These are phyloP conservation scores for Pseudogymnoascus sp. DNA, from an alignment of 2,329 filamentous ascomycete species.

Conservation along the genomic window DNA sequence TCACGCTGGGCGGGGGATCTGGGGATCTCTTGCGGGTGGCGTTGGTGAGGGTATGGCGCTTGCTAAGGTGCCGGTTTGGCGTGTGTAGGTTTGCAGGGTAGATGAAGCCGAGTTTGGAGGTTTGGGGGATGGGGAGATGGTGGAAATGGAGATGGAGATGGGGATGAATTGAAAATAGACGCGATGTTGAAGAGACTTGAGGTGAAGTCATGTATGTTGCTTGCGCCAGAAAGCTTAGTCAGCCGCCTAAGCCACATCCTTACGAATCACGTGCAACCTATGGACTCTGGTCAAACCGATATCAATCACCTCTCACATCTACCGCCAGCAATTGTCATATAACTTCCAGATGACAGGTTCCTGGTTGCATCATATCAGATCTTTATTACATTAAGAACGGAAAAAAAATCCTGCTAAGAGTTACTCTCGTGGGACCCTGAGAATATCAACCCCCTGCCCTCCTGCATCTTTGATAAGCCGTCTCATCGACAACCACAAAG, in stretches of 20 bases:
- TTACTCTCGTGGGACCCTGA: background rate
- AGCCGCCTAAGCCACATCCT: background rate
- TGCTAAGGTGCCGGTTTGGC: background rate
- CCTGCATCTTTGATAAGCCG: background rate
- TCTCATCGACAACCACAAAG: background rate
- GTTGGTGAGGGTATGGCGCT: background rate
- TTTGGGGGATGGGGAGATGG: background rate
- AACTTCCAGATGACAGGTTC: background rate
- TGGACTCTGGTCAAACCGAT: background rate
- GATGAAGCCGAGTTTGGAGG: background rate
- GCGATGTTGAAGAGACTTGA: background rate
- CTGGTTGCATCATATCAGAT: background rate
- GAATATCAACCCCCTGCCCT: background rate
- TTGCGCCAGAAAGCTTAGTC: background rate
- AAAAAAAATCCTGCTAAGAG: background rate
- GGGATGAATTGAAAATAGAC: background rate
- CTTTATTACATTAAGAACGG: background rate
- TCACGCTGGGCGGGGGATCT: background rate
- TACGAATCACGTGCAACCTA: background rate
- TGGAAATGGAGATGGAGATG: constrained; percentile 6
- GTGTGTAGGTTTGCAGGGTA: background rate
- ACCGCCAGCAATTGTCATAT: background rate
- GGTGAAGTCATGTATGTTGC: background rate
- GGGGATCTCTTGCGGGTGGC: background rate
- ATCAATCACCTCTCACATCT: background rate